phyloP scores from a whole-genome alignment of 805 yeast genomes.

The Lipomyces kockii region DNA sequence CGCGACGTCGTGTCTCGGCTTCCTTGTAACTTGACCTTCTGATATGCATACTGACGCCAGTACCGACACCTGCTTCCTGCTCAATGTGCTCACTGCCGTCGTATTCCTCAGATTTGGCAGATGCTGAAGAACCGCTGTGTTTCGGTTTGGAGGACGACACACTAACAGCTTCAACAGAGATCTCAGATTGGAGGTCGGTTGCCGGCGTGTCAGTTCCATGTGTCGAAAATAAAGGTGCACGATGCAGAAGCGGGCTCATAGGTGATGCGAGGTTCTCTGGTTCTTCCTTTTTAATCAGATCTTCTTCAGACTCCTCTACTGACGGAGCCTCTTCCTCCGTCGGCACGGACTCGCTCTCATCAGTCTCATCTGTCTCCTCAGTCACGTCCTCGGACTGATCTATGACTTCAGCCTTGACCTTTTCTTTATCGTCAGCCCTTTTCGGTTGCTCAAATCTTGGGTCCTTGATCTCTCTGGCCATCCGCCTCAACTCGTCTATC shows the following conservation, averaged over 20 bases:
- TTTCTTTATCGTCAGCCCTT: not conserved
- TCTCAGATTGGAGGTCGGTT: not conserved
- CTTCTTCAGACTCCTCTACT: slow-evolving; percentile 1
- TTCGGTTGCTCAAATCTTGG: not conserved
- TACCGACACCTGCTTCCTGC: not conserved
- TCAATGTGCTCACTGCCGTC: not conserved
- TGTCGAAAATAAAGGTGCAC: not conserved
- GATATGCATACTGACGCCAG: not conserved
- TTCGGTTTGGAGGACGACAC: not conserved
- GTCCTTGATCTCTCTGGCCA: not conserved
- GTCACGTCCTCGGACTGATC: not conserved
- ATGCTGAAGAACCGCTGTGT: not conserved
- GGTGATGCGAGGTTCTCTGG: not conserved
- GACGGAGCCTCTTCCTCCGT: not conserved
- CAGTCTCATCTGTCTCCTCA: not conserved
- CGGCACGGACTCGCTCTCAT: not conserved
- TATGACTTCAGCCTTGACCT: not conserved
- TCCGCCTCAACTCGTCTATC: not conserved
- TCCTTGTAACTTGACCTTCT: not conserved
- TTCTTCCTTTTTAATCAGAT: not conserved
- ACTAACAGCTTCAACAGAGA: not conserved
- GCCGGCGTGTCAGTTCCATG: not conserved
- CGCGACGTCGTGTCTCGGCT: not conserved
- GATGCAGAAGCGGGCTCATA: not conserved
- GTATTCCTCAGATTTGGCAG: not conserved